Percentiles rank a stretch among this genome's conserved stretches.
These are phyloP conservation scores for Centrapalus pauciflorus DNA, from an alignment of 129 eudicot species.

Conservation along the genomic window DNA sequence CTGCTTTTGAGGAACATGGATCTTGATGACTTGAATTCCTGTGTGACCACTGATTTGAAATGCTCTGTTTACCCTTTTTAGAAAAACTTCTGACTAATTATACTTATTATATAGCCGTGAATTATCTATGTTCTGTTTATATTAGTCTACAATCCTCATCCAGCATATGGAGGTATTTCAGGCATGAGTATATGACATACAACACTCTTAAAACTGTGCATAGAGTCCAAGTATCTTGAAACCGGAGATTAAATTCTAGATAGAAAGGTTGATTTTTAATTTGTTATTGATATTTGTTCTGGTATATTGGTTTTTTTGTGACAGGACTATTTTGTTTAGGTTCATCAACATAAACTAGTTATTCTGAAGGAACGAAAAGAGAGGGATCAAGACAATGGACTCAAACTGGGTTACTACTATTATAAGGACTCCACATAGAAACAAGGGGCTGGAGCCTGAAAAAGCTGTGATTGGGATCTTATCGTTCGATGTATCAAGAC, in stretches of 20 bases:
- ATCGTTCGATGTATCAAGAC: slow-evolving; percentile 62
- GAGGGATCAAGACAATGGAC: slow-evolving; percentile 31
- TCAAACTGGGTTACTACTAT: slow-evolving; percentile 53
- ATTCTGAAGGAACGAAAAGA: not conserved
- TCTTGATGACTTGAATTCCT: not conserved
- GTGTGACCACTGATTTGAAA: not conserved
- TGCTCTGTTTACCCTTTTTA: not conserved
- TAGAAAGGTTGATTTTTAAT: not conserved
- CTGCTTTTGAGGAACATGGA: not conserved
- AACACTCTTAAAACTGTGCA: not conserved
- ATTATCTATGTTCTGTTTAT: not conserved
- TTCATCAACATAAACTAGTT: not conserved
- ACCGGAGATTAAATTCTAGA: not conserved
- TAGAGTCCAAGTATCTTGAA: no score
- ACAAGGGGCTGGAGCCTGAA: slow-evolving; percentile 39
- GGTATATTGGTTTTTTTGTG: slow-evolving; percentile 2
- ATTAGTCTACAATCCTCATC: not conserved
- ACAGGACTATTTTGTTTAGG: not conserved
- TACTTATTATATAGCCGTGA: not conserved
- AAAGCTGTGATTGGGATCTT: slow-evolving; percentile 55
- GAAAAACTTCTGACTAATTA: not conserved
- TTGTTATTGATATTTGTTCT: not conserved
- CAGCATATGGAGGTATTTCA: no score
- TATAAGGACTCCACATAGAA: slow-evolving; percentile 44
- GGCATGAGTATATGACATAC: no score